phyloP scores from a whole-genome alignment of 1,284 basidiomycete species.

The Leccinum cinnamomeum region DNA sequence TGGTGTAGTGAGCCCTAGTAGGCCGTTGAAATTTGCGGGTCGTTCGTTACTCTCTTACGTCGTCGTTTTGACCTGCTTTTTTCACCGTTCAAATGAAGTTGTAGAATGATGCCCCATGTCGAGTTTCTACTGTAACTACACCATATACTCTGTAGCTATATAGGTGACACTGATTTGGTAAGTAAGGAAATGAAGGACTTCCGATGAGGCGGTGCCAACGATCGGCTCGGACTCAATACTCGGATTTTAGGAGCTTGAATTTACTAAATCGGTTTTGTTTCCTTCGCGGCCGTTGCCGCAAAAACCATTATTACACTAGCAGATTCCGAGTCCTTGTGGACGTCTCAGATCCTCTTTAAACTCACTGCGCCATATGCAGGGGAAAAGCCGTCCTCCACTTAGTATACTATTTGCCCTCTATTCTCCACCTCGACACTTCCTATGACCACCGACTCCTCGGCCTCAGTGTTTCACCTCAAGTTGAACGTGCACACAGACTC shows the following conservation, averaged over 20 bases:
- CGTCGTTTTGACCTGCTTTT: too few species aligned
- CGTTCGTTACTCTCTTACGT: too few species aligned
- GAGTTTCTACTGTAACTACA: too few species aligned
- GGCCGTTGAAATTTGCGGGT: too few species aligned
- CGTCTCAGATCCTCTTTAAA: not conserved
- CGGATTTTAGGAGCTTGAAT: conserved; percentile 24
- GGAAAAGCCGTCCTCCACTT: not conserved
- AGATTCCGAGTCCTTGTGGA: not conserved
- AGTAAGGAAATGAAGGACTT: too few species aligned
- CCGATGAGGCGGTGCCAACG: too few species aligned
- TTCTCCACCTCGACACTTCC: not conserved
- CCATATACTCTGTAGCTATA: too few species aligned
- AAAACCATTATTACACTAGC: not conserved
- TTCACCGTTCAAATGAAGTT: too few species aligned
- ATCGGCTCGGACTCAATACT: too few species aligned
- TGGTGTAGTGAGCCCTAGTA: too few species aligned
- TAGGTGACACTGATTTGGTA: too few species aligned
- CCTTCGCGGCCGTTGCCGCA: not conserved
- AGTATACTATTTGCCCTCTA: not conserved
- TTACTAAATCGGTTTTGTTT: not conserved
- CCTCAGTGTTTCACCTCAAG: not conserved
- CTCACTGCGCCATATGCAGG: not conserved
- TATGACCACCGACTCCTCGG: not conserved
- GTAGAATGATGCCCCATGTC: too few species aligned
- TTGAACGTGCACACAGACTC: not conserved